Base-by-base conservation (phyloP, 352 stramenopile genomes). In the Phytopythium sindhum region DNA sequence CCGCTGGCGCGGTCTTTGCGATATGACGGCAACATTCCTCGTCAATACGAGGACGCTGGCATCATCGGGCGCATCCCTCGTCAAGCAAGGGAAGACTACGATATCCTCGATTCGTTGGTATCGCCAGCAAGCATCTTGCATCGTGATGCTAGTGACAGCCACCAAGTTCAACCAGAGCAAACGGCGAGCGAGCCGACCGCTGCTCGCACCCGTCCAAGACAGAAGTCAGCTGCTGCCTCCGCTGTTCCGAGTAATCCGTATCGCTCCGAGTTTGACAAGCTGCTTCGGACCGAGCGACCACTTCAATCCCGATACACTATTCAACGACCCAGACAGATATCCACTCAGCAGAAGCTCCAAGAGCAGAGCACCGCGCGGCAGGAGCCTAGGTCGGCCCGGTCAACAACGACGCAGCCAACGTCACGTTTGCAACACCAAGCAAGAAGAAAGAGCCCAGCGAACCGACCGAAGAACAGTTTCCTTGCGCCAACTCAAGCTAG, bases 401-500 rank as follows among this genome's bases (percentile, higher is more conserved):
- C 52, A 14, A 37, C 35, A 12, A 21, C 37, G 29, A 51, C 21
- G n/a, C 29, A 62, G 29, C 21, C 52, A 29, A 28, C 42, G 14
- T 19, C 57, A 33, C n/a, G 8, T 48, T 3, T 42, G 61, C n/a
- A 37, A 42, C 62, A 58, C 21, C 51, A 62, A 61, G 19, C 66
- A 56, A 55, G 47, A 44, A 57, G 23, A 12, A 73, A 64, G 31
- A 73, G 51, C 11, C 57, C 62, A 1, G 47, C 57, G 2, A 65
- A 67, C 51, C 63, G 72, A 50, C 69, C 72, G 0, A 79, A 75
- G 26, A 88, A 81, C 42, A 79, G 75, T 39, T 89, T 93, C 51
- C 77, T 93, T 0, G 78, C 75, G 2, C 80, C 81, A 21, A 93
- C 81, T 0, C 77, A 90, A 62, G 80, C 84, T 9, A 93, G 84